Evolutionary conservation across 768 basidiomycete genomes (phyloP), one percentile per base, ranked within the genome.

Genomic region (Pleurotus djamor): DNA sequence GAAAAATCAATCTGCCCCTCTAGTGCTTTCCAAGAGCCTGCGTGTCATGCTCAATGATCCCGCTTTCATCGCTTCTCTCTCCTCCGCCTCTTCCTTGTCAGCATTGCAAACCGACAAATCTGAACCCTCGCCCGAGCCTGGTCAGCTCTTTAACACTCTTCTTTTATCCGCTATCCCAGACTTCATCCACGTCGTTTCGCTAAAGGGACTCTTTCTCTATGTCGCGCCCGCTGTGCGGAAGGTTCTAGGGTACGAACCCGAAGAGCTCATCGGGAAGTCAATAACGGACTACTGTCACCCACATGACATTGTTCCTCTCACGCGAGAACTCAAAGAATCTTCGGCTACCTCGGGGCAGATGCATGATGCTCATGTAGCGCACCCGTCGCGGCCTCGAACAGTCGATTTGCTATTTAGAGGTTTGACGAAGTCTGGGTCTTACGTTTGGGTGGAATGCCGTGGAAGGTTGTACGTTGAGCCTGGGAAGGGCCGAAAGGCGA

Each of bases 201-300:
- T 97, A 65, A 96, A 98, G 68, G 96, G 96, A 33, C 79, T 83
- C 13, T 94, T 98, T 72, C 85, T 96, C 50, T 99, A 97, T 70
- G 91, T 94, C 54, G 92, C 94, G 0, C 94, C 94, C 1, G 83
- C 89, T 28, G 85, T 96, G 16, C 75, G 82, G 9, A 76, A 83
- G 33, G 84, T 94, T 8, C 80, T 98, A 37, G 96, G 96, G 38
- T 97, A 96, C 74, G 85, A 89, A 28, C 87, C 95, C 2, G 79
- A 84, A 35, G 93, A 96, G 59, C 85, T 98, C 58, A 80, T 92
- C 28, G 92, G 92, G 56, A 85, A 83, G 66, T 81, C 83, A 7
- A 80, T 98, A 55, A 77, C 86, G 9, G 92, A 95, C 67, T 82
- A 92, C 61, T 93, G 93, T 61, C 94, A 96, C 69, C 89, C 89